Evolutionary conservation across 352 stramenopile species (phyloP).

Genomic region (Saprolegnia diclina): DNA sequence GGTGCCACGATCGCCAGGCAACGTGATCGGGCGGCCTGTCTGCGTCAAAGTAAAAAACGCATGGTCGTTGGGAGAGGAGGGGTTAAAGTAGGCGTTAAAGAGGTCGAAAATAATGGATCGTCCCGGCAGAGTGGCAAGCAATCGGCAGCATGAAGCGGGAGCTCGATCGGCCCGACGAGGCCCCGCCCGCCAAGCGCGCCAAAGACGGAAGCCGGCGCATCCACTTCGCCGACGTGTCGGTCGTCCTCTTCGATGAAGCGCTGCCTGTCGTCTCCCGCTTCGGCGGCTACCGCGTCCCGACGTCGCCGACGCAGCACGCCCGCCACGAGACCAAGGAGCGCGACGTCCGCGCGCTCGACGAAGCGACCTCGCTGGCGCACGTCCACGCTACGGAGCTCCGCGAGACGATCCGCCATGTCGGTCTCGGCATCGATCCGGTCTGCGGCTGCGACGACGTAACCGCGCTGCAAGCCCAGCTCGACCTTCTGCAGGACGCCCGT

Average conservation of each 20-base stretch:
- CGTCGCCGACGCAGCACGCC: background rate
- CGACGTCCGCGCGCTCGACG: background rate
- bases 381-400: conserved; percentile 15
- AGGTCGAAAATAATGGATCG: background rate
- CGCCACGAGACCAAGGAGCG: conserved; percentile 5
- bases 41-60: background rate
- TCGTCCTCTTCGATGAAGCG: conserved; percentile 15
- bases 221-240: conserved; percentile 7
- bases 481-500: conserved; percentile 9
- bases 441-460: conserved; percentile 14
- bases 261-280: conserved; percentile 14
- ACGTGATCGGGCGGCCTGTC: background rate
- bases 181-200: conserved; percentile 1
- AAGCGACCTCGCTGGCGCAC: background rate
- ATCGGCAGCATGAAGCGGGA: background rate
- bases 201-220: background rate
- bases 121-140: background rate
- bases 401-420: conserved; percentile 13
- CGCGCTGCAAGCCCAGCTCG: conserved; percentile 1
- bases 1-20: no score
- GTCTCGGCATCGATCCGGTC: background rate
- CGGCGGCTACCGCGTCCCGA: conserved; percentile 9
- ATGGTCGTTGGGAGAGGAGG: background rate
- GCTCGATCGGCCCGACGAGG: background rate
- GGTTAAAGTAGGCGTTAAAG: background rate